These are phyloP conservation scores for Pseudogymnoascus verrucosus DNA, from an alignment of 2,329 filamentous ascomycete species.

Conservation along the genomic window DNA sequence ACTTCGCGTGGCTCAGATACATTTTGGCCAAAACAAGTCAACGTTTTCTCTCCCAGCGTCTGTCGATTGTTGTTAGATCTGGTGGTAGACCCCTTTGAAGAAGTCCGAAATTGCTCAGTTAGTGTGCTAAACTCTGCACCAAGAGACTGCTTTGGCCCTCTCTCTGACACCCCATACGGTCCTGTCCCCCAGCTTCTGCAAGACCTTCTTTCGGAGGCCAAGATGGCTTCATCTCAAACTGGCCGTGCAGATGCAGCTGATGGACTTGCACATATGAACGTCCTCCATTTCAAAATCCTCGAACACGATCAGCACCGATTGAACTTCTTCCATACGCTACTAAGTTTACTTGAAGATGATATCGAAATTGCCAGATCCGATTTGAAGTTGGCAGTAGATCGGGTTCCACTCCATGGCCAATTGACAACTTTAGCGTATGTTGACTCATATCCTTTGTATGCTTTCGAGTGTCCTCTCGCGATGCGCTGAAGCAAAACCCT, in stretches of 20 bases:
- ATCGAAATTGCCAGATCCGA: conserved; percentile 55
- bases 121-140: conserved; percentile 44
- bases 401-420: conserved; percentile 60
- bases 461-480: not conserved
- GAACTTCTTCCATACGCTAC: conserved; percentile 47
- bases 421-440: conserved; percentile 57
- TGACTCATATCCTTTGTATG: not conserved
- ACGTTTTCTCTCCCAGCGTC: conserved; percentile 40
- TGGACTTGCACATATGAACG: conserved; percentile 71
- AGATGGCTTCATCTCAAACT: conserved; percentile 55
- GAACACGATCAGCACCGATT: conserved; percentile 35
- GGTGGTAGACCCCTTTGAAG: conserved; percentile 84
- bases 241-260: conserved; percentile 89
- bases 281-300: conserved; percentile 57
- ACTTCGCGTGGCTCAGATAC: conserved; percentile 1
- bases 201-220: conserved; percentile 44
- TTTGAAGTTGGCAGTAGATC: conserved; percentile 57
- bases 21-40: conserved; percentile 13
- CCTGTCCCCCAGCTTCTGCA: conserved; percentile 31
- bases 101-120: conserved; percentile 60
- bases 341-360: conserved; percentile 56
- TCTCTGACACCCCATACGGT: not conserved
- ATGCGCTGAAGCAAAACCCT: not conserved
- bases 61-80: conserved; percentile 66
- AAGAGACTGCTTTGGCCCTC: conserved; percentile 23